Evolutionary conservation across 176 grass and related monocot genomes (phyloP), one percentile per base, ranked within the genome.

Genomic region (Saccharum officinarum): DNA sequence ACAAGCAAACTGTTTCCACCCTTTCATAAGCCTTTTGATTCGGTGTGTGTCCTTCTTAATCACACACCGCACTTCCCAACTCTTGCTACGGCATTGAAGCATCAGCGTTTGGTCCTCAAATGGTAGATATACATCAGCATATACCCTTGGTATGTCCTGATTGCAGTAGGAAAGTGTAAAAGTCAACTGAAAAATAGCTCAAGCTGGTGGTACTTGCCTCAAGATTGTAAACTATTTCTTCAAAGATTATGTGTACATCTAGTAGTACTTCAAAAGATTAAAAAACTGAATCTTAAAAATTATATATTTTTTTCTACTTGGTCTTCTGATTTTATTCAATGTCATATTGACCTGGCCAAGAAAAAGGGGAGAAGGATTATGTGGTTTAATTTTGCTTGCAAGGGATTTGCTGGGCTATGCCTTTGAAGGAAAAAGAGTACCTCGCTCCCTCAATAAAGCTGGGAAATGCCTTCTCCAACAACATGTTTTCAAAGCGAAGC

Each of bases 1-100:
- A 16, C 3, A 3, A 6, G 47, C 84, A 22, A 91, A 89, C 2
- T 45, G 15, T 6, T 11, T 61, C 89, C 84, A 94, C 13, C 82
- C 87, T 76, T 22, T 9, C 2, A 1, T 0, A n/a, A 89, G 12
- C 31, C 7, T 69, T 85, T 25, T 67, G 28, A 0, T 1, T 57
- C 54, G 0, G 1, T 3, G 6, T 74, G 0, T 2, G 0, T 1
- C 37, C 34, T 5, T 14, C 16, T 3, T 0, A 57, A 8, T 22
- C 7, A 8, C 7, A 72, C 60, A 85, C 13, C 4, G 13, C 42
- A 84, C 87, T 7, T 84, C 1, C 81, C 87, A 88, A 0, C 9
- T 79, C 44, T 88, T 57, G 17, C 34, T 44, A 34, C 25, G 25
- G 6, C 31, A 44, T 23, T 67, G 68, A 66, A 88, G 75, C 59